Base-by-base conservation (phyloP, 768 basidiomycete species). In the Russula sp. region DNA sequence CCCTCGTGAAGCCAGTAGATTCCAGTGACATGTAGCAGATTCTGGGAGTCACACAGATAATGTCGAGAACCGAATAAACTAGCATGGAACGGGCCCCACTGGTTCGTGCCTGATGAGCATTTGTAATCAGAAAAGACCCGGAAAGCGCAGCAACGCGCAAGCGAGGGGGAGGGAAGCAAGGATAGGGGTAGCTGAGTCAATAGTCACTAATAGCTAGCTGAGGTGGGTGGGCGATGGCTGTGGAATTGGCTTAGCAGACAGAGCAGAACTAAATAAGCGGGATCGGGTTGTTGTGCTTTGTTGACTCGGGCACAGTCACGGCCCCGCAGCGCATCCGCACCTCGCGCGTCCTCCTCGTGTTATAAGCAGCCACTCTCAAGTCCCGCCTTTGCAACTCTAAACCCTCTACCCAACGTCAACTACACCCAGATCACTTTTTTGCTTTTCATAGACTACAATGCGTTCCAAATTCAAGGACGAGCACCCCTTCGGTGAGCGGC, bases 401-500 rank as follows among this genome's bases (percentile, higher is more conserved):
- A 49, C 61, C 61, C 61, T 44, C 34, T 35, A 35, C 55, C 52
- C 40, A 53, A 55, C 35, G 69, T 47, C 56, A 67, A 37, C 68
- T 68, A 55, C 68, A 47, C 22, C 44, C 42, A 40, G 39, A 51
- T 42, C 57, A 7, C 18, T n/a, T 51, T 11, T 13, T 20, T 35
- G 1, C 35, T 16, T 6, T 44, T 50, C 27, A 4, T 22, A 61
- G 5, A 50, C 57, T 70, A 78, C 66, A 63, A 93, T 93, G 91
- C 85, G 91, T 76, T 93, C 92, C 73, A 94, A 94, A 78, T 95
- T 95, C 81, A 95, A 94, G 86, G 96, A 98, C 77, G 96, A 98
- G 78, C 96, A 99, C 76, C 93, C 93, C 66, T 98, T 98, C 75
- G 96, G 96, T 96, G 57, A 70, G 86, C 78, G 47, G 54, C 70